Evolutionary conservation across 768 basidiomycete genomes (phyloP).

Genomic region (Zangia roseola): DNA sequence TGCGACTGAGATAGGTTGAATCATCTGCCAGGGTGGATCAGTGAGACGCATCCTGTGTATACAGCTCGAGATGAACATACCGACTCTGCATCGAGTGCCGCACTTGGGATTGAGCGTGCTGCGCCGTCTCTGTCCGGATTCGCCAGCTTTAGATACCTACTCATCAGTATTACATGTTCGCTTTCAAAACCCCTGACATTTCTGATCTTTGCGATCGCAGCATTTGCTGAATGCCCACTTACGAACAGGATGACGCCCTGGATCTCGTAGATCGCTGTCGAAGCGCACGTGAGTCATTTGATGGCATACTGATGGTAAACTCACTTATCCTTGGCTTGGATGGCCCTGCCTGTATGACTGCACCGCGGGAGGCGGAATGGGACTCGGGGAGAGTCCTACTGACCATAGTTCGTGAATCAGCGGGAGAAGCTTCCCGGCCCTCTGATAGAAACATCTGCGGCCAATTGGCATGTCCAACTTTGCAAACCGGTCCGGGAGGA

Average conservation of each 20-base stretch:
- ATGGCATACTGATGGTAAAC: neutral
- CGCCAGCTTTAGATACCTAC: constrained; percentile 42
- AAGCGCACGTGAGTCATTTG: constrained; percentile 39
- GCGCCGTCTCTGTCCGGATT: constrained; percentile 45
- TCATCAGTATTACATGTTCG: constrained; percentile 32
- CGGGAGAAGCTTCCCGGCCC: constrained; percentile 44
- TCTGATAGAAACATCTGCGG: constrained; percentile 27
- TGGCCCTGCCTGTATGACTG: constrained; percentile 41
- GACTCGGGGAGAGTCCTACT: constrained; percentile 36
- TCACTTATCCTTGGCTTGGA: constrained; percentile 11
- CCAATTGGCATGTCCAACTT: constrained; percentile 40
- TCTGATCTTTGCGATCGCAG: constrained; percentile 12
- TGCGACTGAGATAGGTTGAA: no score
- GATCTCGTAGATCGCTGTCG: constrained; percentile 38
- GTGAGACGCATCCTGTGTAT: constrained; percentile 28
- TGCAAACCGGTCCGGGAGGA: constrained; percentile 43
- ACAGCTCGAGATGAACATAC: constrained; percentile 10
- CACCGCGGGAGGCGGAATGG: constrained; percentile 46
- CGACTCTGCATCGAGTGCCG: constrained; percentile 13
- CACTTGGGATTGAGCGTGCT: constrained; percentile 43
- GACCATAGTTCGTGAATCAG: constrained; percentile 41
- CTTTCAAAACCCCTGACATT: neutral
- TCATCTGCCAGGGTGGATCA: constrained; percentile 19
- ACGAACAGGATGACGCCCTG: constrained; percentile 34
- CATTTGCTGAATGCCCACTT: constrained; percentile 33